Evolutionary conservation across 2,329 filamentous ascomycete genomes (phyloP).

Genomic region (Aspergillus neotritici): DNA sequence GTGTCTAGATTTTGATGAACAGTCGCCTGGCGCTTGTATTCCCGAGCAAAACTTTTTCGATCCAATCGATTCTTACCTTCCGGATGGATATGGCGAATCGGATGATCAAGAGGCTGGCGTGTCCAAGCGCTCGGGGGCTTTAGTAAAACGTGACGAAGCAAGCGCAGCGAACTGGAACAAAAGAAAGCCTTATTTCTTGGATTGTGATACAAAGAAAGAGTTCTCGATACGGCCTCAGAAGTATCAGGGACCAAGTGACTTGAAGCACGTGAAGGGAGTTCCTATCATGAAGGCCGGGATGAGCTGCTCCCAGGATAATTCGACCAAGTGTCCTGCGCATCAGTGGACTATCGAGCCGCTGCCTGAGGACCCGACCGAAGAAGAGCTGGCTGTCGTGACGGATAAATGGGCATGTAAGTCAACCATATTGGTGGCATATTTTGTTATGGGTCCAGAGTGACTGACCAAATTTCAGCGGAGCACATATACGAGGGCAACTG

Average conservation of each 20-base stretch:
- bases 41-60: not conserved
- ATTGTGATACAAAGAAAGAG: not conserved
- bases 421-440: not conserved
- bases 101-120: not conserved
- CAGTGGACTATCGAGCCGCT: not conserved
- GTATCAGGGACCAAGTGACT: not conserved
- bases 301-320: too few relatives aligned
- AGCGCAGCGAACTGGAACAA: too few relatives aligned
- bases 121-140: not conserved
- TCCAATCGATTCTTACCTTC: too few relatives aligned
- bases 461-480: not conserved
- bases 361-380: not conserved
- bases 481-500: constrained; percentile 9
- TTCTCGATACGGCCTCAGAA: not conserved
- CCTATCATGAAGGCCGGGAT: too few relatives aligned
- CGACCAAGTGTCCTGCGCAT: too few relatives aligned
- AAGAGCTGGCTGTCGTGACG: too few relatives aligned
- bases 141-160: too few relatives aligned
- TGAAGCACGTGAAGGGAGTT: not conserved
- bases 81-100: not conserved
- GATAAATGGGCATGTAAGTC: not conserved
- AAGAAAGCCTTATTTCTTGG: not conserved
- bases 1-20: constrained; percentile 1
- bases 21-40: not conserved
- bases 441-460: too few relatives aligned